Percentiles rank a stretch among this genome's conserved stretches.
phyloP scores from a whole-genome alignment of 805 yeast genomes.

The Suhomyces pyralidae region DNA sequence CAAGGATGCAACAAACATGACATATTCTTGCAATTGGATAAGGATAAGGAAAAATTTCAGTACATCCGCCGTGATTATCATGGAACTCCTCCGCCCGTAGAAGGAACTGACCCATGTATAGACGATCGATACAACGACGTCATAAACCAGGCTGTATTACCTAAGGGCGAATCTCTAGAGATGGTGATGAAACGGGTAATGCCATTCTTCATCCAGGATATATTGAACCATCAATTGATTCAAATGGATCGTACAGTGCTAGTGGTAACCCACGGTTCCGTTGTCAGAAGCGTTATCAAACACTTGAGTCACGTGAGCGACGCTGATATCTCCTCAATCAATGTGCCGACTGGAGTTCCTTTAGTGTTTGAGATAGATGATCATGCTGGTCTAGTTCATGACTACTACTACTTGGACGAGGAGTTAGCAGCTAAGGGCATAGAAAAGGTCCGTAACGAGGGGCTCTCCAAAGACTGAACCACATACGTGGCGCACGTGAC shows the following conservation, averaged over 20 bases:
- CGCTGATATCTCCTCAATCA: conserved; percentile 36
- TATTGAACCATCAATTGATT: conserved; percentile 23
- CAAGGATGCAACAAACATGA: conserved; percentile 40
- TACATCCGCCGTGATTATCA: conserved; percentile 36
- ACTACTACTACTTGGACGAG: conserved; percentile 38
- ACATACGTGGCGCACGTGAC: not conserved
- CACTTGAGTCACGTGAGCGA: conserved; percentile 35
- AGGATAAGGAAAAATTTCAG: conserved; percentile 30
- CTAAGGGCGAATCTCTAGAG: conserved; percentile 39
- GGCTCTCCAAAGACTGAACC: conserved; percentile 6
- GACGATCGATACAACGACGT: conserved; percentile 35
- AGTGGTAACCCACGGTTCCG: conserved; percentile 43
- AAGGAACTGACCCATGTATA: conserved; percentile 27
- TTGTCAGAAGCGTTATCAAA: conserved; percentile 41
- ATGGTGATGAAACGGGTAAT: conserved; percentile 39
- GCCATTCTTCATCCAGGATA: conserved; percentile 33
- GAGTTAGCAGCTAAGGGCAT: conserved; percentile 39
- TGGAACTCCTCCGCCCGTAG: conserved; percentile 36
- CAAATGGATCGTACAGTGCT: conserved; percentile 28
- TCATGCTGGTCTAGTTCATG: conserved; percentile 22
- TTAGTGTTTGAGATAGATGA: conserved; percentile 40
- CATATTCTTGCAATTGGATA: conserved; percentile 33
- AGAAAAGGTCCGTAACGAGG: conserved; percentile 32
- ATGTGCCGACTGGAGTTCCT: conserved; percentile 46
- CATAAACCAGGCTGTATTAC: conserved; percentile 20